Evolutionary conservation across 805 yeast species (phyloP), one percentile per base, ranked within the genome.

Genomic region (Zygotorulaspora sp.): DNA sequence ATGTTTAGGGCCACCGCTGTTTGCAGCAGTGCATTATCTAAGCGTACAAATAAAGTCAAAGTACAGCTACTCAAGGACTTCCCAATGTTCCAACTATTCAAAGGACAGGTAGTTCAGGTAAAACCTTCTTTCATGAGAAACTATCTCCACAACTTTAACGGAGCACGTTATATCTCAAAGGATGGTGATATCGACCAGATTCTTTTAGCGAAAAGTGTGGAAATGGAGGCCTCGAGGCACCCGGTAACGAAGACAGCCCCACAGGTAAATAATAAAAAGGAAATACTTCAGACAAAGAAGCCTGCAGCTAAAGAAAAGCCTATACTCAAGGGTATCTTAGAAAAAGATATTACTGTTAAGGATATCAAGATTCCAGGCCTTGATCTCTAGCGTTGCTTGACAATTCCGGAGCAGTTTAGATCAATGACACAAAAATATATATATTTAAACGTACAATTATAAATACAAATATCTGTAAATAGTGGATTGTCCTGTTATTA

Each of bases 41-140:
- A 74, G 50, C 73, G 74, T 55, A 70, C 64, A 29, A 67, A 73
- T 45, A 73, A 75, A 49, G 77, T 85, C 35, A 67, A 72, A 24
- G 88, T 88, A 10, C 96, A 88, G 65, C 66, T 87, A n/a, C 67
- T 85, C 43, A 72, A 68, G 52, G 84, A 84, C 52, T 72, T 77
- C 54, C 75, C 78, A 20, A 72, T 71, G 10, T 62, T 80, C 39
- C 94, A 95, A 14, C 65, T 65, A 10, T 40, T 22, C 15, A 67
- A 65, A 43, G 96, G 96, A 23, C 82, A 88, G 64, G 71, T 88
- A 30, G 70, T 82, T 19, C 67, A 73, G 23, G 96, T 88, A 13
- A 72, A 77, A 45, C 88, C 95, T 20, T 83, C 87, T 15, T 68
- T 75, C 45, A 88, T 88, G 96, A 76, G 90, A 55, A 85, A 84